Conservation (phyloP, 495 filamentous ascomycete genomes). For the Penicillium angulare region DNA sequence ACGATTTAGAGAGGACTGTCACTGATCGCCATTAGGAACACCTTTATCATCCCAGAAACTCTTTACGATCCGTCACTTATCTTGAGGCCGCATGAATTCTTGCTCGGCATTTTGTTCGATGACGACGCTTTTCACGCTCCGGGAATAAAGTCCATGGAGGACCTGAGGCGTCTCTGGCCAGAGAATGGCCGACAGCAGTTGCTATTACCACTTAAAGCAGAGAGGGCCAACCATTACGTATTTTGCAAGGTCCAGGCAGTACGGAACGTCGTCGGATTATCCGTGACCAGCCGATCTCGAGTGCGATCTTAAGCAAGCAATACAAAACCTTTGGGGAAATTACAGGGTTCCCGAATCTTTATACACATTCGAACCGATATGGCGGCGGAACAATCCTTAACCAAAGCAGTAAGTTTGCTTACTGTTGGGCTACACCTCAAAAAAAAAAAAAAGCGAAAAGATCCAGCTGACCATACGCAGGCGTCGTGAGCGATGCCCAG, state of each 20-base stretch:
- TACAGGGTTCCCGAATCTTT: slow-evolving; percentile 7
- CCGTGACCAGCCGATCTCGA: slow-evolving; percentile 16
- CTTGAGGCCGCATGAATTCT: slow-evolving; percentile 14
- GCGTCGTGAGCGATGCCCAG: slow-evolving; percentile 33
- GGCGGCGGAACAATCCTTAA: too few species aligned
- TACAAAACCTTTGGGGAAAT: slow-evolving; percentile 25
- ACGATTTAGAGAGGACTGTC: too few species aligned
- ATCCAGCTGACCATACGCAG: too few species aligned
- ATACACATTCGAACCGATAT: slow-evolving; percentile 8
- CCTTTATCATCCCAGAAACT: slow-evolving; percentile 15
- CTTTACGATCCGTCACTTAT: slow-evolving; percentile 12
- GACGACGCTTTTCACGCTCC: slow-evolving; percentile 8
- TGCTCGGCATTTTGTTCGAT: slow-evolving; percentile 18
- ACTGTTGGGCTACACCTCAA: slow-evolving; percentile 16
- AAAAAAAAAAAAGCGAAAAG: slow-evolving; percentile 22
- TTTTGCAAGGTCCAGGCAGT: slow-evolving; percentile 11
- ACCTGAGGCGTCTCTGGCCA: slow-evolving; percentile 9
- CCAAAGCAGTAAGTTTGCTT: slow-evolving; percentile 5
- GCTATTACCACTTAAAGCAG: slow-evolving; percentile 8
- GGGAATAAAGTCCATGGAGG: slow-evolving; percentile 9
- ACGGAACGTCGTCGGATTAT: not conserved
- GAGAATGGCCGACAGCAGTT: slow-evolving; percentile 11
- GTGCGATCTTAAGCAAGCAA: slow-evolving; percentile 12
- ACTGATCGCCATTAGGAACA: slow-evolving; percentile 2
- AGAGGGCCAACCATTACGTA: slow-evolving; percentile 15